Conservation (phyloP, 345 rosid species). For the Carallia brachiata region DNA sequence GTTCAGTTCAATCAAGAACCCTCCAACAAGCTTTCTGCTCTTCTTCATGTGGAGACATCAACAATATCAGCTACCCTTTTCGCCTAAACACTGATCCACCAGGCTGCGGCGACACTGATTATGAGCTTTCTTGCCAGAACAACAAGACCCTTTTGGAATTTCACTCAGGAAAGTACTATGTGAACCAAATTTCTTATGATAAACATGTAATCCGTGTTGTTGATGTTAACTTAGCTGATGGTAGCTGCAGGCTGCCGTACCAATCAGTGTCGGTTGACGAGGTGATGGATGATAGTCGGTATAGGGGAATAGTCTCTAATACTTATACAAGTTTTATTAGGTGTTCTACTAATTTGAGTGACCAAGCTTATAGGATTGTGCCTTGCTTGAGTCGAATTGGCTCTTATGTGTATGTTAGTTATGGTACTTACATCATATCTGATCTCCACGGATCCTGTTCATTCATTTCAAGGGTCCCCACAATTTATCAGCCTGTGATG, state of each 20-base stretch:
- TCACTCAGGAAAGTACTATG: slow-evolving; percentile 28
- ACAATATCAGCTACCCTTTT: slow-evolving; percentile 36
- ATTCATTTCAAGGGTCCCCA: slow-evolving; percentile 29
- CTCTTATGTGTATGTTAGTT: slow-evolving; percentile 28
- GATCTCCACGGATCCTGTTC: slow-evolving; percentile 29
- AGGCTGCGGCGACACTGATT: slow-evolving; percentile 24
- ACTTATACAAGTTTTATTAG: slow-evolving; percentile 26
- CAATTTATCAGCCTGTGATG: slow-evolving; percentile 17
- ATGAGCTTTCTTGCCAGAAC: slow-evolving; percentile 32
- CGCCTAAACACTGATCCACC: slow-evolving; percentile 30
- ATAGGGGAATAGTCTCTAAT: slow-evolving; percentile 7
- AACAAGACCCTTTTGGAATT: slow-evolving; percentile 26
- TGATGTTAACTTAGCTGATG: slow-evolving; percentile 36
- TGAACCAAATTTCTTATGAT: slow-evolving; percentile 30
- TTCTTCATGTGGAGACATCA: slow-evolving; percentile 42
- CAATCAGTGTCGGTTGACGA: slow-evolving; percentile 20
- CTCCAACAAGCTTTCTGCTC: slow-evolving; percentile 21
- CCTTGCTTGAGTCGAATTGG: slow-evolving; percentile 28
- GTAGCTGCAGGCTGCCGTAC: slow-evolving; percentile 33
- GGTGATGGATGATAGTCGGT: slow-evolving; percentile 11
- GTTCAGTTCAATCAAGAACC: slow-evolving; percentile 17
- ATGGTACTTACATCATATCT: slow-evolving; percentile 10
- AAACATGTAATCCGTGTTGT: slow-evolving; percentile 20
- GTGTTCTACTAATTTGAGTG: slow-evolving; percentile 22
- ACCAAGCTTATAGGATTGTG: slow-evolving; percentile 14